Evolutionary conservation across 2,329 filamentous ascomycete genomes (phyloP).

Genomic region (Hypoxylon sp.): DNA sequence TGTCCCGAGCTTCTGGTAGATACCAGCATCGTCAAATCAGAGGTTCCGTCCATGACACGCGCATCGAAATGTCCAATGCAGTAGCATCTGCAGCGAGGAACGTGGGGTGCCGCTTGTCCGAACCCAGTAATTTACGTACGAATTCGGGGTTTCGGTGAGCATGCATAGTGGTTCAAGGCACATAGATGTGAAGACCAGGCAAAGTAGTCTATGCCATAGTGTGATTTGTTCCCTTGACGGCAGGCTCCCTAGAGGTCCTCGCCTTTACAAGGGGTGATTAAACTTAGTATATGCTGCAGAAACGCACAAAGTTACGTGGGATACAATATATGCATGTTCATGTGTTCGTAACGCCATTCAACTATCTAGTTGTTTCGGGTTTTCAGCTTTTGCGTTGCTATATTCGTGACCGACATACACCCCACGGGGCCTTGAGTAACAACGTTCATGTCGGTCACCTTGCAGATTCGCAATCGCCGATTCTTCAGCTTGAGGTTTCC

Average conservation of each 20-base stretch:
- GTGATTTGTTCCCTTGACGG: not conserved
- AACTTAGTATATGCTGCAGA: slow-evolving; percentile 5
- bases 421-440: not conserved
- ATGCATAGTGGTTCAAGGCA: not conserved
- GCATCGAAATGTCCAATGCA: slow-evolving; percentile 7
- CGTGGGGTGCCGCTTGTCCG: slow-evolving; percentile 25
- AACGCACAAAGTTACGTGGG: not conserved
- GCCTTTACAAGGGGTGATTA: not conserved
- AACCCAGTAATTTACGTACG: slow-evolving; percentile 14
- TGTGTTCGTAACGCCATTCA: slow-evolving; percentile 2
- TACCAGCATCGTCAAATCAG: slow-evolving; percentile 31
- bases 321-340: slow-evolving; percentile 3
- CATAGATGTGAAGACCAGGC: slow-evolving; percentile 5
- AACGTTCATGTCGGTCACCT: not conserved
- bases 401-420: slow-evolving; percentile 13
- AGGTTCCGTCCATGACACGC: slow-evolving; percentile 13
- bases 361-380: not conserved
- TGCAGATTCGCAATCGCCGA: slow-evolving; percentile 18
- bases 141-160: slow-evolving; percentile 18
- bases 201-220: not conserved
- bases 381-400: slow-evolving; percentile 4
- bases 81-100: slow-evolving; percentile 19
- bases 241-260: not conserved
- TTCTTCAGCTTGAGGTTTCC: slow-evolving; percentile 5
- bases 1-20: slow-evolving; percentile 32